Conservation (phyloP, 1,139 yeast genomes). For the Trichomonascaceae sp. region DNA sequence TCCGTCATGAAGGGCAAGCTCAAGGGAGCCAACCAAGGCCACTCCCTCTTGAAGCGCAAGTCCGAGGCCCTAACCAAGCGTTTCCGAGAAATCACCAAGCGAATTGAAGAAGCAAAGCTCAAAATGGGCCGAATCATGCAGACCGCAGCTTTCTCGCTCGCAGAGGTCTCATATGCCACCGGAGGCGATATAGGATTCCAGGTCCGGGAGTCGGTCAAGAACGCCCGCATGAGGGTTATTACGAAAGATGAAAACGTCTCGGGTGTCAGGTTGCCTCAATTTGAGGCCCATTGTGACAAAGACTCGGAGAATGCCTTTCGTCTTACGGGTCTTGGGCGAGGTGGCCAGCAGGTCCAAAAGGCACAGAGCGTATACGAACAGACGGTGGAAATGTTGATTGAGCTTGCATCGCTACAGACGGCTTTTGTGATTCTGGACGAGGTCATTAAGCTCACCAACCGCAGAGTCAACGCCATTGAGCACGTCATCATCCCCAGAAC, state of each 20-base stretch:
- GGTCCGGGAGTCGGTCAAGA: slow-evolving; percentile 83
- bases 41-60: slow-evolving; percentile 82
- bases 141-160: slow-evolving; percentile 92
- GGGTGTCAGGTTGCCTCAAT: slow-evolving; percentile 89
- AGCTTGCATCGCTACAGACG: slow-evolving; percentile 79
- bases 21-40: slow-evolving; percentile 97
- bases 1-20: slow-evolving; percentile 89
- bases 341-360: slow-evolving; percentile 95
- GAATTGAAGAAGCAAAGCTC: slow-evolving; percentile 91
- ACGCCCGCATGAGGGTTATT: slow-evolving; percentile 76
- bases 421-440: slow-evolving; percentile 95
- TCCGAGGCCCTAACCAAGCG: slow-evolving; percentile 95
- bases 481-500: slow-evolving; percentile 97
- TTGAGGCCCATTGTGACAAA: slow-evolving; percentile 62
- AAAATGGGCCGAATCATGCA: slow-evolving; percentile 99
- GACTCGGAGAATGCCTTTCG: slow-evolving; percentile 85
- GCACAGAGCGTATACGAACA: slow-evolving; percentile 87
- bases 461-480: slow-evolving; percentile 98
- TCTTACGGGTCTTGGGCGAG: slow-evolving; percentile 93
- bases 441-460: slow-evolving; percentile 91
- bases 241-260: slow-evolving; percentile 94
- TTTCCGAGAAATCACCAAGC: slow-evolving; percentile 85
- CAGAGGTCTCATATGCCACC: slow-evolving; percentile 94
- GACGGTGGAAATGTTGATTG: slow-evolving; percentile 93
- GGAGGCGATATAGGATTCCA: slow-evolving; percentile 93